These are phyloP conservation scores for Bretziella fagacearum DNA, from an alignment of 2,329 filamentous ascomycete genomes.

Conservation along the genomic window DNA sequence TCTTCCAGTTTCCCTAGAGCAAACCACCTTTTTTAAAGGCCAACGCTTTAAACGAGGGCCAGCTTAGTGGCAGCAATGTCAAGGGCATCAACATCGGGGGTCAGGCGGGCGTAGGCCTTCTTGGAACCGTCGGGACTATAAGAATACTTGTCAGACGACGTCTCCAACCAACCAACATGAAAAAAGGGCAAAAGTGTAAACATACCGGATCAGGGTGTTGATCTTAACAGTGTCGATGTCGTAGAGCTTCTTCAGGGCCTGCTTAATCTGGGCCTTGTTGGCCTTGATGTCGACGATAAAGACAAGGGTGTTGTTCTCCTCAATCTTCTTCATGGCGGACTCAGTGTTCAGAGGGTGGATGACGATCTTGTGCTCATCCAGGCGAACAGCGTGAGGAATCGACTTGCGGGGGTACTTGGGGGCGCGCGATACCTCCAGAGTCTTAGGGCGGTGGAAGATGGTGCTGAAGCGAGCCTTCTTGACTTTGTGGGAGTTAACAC, in stretches of 20 bases:
- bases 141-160: conserved; percentile 15
- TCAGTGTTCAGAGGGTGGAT: conserved; percentile 98
- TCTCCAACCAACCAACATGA: background rate
- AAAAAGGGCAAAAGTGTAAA: conserved; percentile 16
- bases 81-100: conserved; percentile 90
- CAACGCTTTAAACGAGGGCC: conserved; percentile 64
- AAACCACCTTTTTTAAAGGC: conserved; percentile 12
- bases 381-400: conserved; percentile 70
- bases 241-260: conserved; percentile 96
- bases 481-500: conserved; percentile 68
- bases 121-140: conserved; percentile 81
- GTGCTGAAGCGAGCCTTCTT: conserved; percentile 84
- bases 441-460: conserved; percentile 97
- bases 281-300: conserved; percentile 95
- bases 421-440: conserved; percentile 70
- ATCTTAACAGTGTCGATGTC: conserved; percentile 97
- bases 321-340: conserved; percentile 99
- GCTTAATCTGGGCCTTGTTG: conserved; percentile 99
- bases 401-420: conserved; percentile 97
- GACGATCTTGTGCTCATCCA: conserved; percentile 96
- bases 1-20: conserved; percentile 10
- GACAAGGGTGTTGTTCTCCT: conserved; percentile 99
- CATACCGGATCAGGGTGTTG: conserved; percentile 95
- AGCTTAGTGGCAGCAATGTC: conserved; percentile 99
- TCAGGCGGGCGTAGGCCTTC: conserved; percentile 96